These are phyloP conservation scores for Fomes fomentarius DNA, from an alignment of 1,284 basidiomycete genomes.

Conservation along the genomic window DNA sequence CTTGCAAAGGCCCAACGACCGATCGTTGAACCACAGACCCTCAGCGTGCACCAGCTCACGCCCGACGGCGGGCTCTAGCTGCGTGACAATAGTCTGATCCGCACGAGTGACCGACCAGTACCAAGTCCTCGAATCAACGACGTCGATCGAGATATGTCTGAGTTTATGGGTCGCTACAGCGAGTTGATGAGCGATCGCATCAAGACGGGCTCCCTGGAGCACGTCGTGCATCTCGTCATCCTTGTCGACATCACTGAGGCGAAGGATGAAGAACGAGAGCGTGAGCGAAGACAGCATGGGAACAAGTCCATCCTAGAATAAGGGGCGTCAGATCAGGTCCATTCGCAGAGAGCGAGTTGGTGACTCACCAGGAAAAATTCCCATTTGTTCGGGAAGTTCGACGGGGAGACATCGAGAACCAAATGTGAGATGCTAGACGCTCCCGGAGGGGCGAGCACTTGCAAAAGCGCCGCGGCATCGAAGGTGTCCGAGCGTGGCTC, in stretches of 20 bases:
- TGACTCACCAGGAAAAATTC: no score
- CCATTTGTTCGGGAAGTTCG: no score
- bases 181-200: neutral
- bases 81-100: neutral
- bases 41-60: neutral
- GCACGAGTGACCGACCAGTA: neutral
- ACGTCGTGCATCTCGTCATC: neutral
- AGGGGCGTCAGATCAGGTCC: no score
- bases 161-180: neutral
- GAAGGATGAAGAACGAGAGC: neutral
- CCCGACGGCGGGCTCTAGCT: neutral
- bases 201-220: neutral
- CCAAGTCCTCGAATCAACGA: neutral
- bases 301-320: neutral
- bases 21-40: neutral
- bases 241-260: neutral
- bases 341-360: no score
- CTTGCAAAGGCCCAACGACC: neutral
- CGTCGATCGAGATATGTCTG: neutral
- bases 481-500: no score
- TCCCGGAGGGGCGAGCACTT: no score
- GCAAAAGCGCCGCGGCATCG: no score
- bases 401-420: no score
- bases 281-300: neutral
- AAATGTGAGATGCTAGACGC: no score